Percentiles rank a stretch among this genome's conserved stretches.
These are phyloP conservation scores for Elsinoe ampelina DNA, from an alignment of 2,329 filamentous ascomycete species.

Conservation along the genomic window DNA sequence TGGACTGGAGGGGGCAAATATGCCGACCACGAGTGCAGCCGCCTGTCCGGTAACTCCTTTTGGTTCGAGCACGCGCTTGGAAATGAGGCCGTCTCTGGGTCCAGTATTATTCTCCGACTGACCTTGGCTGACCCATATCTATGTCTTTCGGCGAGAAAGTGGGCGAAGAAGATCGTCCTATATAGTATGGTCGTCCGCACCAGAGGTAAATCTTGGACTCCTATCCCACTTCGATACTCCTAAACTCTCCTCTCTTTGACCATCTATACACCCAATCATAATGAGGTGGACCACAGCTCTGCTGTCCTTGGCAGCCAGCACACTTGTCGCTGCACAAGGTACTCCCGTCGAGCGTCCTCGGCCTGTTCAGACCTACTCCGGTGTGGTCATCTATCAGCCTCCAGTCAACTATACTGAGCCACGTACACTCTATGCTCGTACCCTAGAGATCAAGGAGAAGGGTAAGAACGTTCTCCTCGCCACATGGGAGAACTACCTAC, in stretches of 20 bases:
- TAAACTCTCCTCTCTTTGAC: not conserved
- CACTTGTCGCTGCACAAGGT: conserved; percentile 3
- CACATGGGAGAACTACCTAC: conserved; percentile 47
- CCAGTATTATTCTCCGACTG: not conserved
- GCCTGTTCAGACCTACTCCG: conserved; percentile 10
- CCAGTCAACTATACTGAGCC: conserved; percentile 22
- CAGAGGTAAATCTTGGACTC: not conserved
- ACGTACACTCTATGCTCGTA: conserved; percentile 45
- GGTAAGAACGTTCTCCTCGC: conserved; percentile 33
- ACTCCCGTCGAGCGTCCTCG: conserved; percentile 1
- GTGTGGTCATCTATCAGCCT: conserved; percentile 21
- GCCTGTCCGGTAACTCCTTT: not conserved
- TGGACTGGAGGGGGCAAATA: not conserved
- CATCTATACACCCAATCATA: not conserved
- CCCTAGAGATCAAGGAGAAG: conserved; percentile 31
- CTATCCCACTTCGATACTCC: not conserved
- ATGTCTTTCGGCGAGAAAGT: not conserved
- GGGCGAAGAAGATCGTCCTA: not conserved
- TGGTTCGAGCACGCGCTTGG: conserved; percentile 1
- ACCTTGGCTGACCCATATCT: not conserved
- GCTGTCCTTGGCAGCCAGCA: conserved; percentile 4
- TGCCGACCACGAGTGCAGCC: not conserved
- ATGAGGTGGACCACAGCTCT: conserved; percentile 7
- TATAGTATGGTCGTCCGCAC: not conserved
- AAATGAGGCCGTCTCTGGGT: conserved; percentile 5